Percentiles rank a stretch among this genome's conserved stretches.
phyloP scores from a whole-genome alignment of 345 rosid species.

The Schrenkiella parvula region DNA sequence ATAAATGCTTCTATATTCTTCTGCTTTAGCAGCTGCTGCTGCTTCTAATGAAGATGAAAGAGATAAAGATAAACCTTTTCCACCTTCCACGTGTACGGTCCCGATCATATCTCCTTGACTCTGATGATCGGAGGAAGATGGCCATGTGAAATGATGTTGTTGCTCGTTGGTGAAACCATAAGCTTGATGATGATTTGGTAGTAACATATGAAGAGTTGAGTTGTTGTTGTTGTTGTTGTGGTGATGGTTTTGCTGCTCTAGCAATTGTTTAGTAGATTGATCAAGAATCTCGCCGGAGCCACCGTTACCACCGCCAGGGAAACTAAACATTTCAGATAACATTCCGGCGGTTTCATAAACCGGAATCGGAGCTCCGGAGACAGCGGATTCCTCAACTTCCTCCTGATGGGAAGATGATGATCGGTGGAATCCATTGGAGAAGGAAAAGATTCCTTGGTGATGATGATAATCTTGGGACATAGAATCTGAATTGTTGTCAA shows the following conservation, averaged over 20 bases:
- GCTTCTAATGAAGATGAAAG: slow-evolving; percentile 78
- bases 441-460: slow-evolving; percentile 34
- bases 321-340: slow-evolving; percentile 95
- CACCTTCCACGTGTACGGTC: slow-evolving; percentile 48
- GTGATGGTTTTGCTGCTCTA: slow-evolving; percentile 74
- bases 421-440: slow-evolving; percentile 25
- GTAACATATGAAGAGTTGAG: slow-evolving; percentile 80
- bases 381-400: slow-evolving; percentile 23
- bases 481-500: slow-evolving; percentile 13
- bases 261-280: slow-evolving; percentile 29
- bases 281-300: slow-evolving; percentile 39
- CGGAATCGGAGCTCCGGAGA: slow-evolving; percentile 43
- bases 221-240: slow-evolving; percentile 38
- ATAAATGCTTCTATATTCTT: slow-evolving; percentile 55
- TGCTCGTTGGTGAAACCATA: slow-evolving; percentile 36
- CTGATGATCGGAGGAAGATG: slow-evolving; percentile 36
- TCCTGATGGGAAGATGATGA: slow-evolving; percentile 16
- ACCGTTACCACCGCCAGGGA: slow-evolving; percentile 39
- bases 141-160: slow-evolving; percentile 65
- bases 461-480: slow-evolving; percentile 38
- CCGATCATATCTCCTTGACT: slow-evolving; percentile 38
- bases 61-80: slow-evolving; percentile 85
- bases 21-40: slow-evolving; percentile 76
- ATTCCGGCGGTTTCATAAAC: slow-evolving; percentile 80
- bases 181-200: slow-evolving; percentile 52